Evolutionary conservation across 2,329 filamentous ascomycete species (phyloP).

Genomic region (Cercospora brassicicola): DNA sequence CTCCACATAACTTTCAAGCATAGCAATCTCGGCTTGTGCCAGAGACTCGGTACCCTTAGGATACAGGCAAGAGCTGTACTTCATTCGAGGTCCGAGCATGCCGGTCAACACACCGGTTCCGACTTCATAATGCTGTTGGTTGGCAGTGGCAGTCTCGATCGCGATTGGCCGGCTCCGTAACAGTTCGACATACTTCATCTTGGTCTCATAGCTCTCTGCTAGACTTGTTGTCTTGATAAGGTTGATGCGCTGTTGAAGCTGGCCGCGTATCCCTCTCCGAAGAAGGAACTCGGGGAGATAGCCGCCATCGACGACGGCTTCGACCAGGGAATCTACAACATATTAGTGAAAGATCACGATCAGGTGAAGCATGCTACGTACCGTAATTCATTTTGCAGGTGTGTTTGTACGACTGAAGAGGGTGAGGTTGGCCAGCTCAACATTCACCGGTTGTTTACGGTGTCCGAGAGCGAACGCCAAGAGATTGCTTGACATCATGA

Average conservation of each 20-base stretch:
- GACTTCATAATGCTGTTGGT: conserved; percentile 72
- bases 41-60: conserved; percentile 62
- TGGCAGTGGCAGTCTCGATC: conserved; percentile 65
- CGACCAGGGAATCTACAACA: conserved; percentile 42
- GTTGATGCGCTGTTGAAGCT: conserved; percentile 61
- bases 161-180: conserved; percentile 65
- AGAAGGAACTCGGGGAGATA: conserved; percentile 64
- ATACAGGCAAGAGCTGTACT: conserved; percentile 69
- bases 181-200: conserved; percentile 63
- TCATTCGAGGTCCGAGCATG: conserved; percentile 68
- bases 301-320: conserved; percentile 64
- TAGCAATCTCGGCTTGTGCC: conserved; percentile 64
- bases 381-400: neutral
- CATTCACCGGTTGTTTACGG: neutral
- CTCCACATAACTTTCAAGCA: conserved; percentile 64
- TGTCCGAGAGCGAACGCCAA: neutral
- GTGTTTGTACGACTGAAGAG: neutral
- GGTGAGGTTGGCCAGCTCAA: neutral
- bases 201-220: conserved; percentile 55
- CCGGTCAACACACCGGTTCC: conserved; percentile 63
- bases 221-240: conserved; percentile 58
- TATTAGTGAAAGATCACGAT: conserved; percentile 7
- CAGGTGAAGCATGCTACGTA: neutral
- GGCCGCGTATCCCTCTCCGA: conserved; percentile 64
- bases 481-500: conserved; percentile 6